Conservation (phyloP, 805 yeast genomes). For the Vanderwaltozyma yarrowii region DNA sequence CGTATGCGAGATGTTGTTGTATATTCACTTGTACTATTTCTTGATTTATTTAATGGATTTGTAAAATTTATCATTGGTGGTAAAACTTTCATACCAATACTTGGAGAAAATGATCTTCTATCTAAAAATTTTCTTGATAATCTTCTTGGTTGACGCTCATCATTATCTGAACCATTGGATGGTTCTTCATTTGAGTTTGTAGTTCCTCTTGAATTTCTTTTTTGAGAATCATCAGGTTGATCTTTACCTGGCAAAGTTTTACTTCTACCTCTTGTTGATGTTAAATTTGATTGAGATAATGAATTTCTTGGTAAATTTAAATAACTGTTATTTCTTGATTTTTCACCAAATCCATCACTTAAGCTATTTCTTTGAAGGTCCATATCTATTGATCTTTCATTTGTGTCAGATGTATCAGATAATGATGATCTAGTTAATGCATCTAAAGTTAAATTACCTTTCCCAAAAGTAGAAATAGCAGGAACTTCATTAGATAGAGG, state of each 20-base stretch:
- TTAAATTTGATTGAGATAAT: slow-evolving; percentile 1
- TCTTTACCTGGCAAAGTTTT: slow-evolving; percentile 17
- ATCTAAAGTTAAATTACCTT: slow-evolving; percentile 40
- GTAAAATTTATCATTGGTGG: slow-evolving; percentile 14
- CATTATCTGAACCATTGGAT: not conserved
- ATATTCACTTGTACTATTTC: slow-evolving; percentile 5
- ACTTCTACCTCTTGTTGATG: slow-evolving; percentile 11
- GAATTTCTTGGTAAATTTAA: slow-evolving; percentile 1
- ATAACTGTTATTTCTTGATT: not conserved
- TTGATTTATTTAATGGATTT: slow-evolving; percentile 11
- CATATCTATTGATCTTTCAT: not conserved
- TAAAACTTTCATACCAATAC: slow-evolving; percentile 16
- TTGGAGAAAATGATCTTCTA: slow-evolving; percentile 25
- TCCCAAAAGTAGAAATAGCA: slow-evolving; percentile 44
- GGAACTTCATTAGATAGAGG: slow-evolving; percentile 24
- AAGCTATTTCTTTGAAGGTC: not conserved
- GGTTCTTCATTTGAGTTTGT: slow-evolving; percentile 10
- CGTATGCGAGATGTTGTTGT: slow-evolving; percentile 5
- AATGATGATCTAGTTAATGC: slow-evolving; percentile 14
- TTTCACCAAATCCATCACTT: not conserved
- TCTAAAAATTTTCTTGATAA: slow-evolving; percentile 18
- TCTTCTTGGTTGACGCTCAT: slow-evolving; percentile 21
- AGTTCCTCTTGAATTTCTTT: slow-evolving; percentile 9
- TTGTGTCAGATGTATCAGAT: not conserved
- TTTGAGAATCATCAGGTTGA: slow-evolving; percentile 4